These are phyloP conservation scores for Collybia nuda DNA, from an alignment of 768 basidiomycete genomes.

Conservation along the genomic window DNA sequence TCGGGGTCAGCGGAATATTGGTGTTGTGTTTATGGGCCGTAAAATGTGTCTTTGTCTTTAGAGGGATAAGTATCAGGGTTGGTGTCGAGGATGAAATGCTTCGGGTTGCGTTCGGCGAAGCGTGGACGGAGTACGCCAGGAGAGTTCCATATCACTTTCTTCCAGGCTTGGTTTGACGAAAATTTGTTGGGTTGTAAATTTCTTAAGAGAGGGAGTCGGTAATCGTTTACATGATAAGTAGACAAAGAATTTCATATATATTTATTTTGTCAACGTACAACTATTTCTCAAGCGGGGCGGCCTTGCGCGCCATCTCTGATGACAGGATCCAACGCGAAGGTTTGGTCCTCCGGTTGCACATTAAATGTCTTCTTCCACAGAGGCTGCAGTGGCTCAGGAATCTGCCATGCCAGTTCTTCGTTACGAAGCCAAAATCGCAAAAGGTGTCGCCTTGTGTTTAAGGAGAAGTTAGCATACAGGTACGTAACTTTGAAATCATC, in stretches of 20 bases:
- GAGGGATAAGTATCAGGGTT: constrained; percentile 28
- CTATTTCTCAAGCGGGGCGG: neutral
- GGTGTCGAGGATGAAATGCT: constrained; percentile 20
- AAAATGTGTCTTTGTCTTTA: constrained; percentile 33
- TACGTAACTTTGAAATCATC: constrained; percentile 1
- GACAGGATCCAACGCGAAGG: constrained; percentile 14
- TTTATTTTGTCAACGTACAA: neutral
- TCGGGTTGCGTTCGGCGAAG: constrained; percentile 3
- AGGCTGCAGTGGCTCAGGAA: constrained; percentile 8
- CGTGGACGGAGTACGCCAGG: constrained; percentile 10
- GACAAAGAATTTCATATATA: neutral
- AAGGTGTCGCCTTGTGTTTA: constrained; percentile 9
- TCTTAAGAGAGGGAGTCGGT: neutral
- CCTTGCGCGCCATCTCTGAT: constrained; percentile 9
- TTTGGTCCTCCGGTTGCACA: constrained; percentile 10
- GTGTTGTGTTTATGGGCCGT: constrained; percentile 26
- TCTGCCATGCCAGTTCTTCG: constrained; percentile 13
- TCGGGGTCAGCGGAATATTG: constrained; percentile 19
- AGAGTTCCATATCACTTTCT: constrained; percentile 8
- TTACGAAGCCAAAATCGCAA: constrained; percentile 14
- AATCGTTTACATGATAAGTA: neutral
- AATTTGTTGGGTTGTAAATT: too few species aligned
- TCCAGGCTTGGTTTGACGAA: constrained; percentile 5
- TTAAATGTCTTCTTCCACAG: constrained; percentile 14
- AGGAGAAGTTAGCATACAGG: neutral